Base-by-base conservation (phyloP, 2,329 filamentous ascomycete species). In the Paracamarosporium sp. region DNA sequence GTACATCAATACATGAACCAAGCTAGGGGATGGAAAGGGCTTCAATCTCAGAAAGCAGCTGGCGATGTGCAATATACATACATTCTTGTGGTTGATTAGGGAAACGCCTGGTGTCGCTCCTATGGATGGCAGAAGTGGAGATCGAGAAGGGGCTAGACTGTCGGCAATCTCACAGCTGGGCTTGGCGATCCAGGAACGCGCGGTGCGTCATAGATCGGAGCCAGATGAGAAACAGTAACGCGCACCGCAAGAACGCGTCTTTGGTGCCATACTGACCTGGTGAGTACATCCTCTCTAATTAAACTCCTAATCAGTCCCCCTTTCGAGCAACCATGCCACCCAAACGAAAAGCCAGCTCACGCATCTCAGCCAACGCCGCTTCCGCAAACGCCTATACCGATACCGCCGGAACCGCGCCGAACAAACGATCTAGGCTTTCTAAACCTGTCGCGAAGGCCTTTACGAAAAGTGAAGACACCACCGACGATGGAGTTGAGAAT, bases 401-500 rank as follows among this genome's bases (percentile, higher is more conserved):
- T 53, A 50, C 58, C 11, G 57, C 69, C 5, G 75, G 75, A 43
- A 61, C 53, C 27, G 68, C 69, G 15, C 65, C 75, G 33, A 78
- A 78, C 64, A 75, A 77, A 51, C 75, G 76, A 17, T 78, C 75
- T 11, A 66, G 69, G 24, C 47, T 63, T 20, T 73, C 76, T 3
- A 68, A 69, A 33, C 70, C 74, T 3, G 30, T 59, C 0, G 55
- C 61, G 2, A 73, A 75, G 59, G 59, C 66, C n/a, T 64, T 65
- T 40, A 59, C 60, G n/a, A 68, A 68, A 15, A 44, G 38, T 11
- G 8, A 55, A 55, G 1, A 41, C 46, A 8, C n/a, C 27, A 15
- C 38, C 59, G 27, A 44, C 44, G 28, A 12, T 17, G 25, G 22
- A 11, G 4, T 27, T 11, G 28, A 38, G 17, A 25, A 28, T 2